phyloP scores from a whole-genome alignment of 2,329 filamentous ascomycete species.

The Septoria petroselini region DNA sequence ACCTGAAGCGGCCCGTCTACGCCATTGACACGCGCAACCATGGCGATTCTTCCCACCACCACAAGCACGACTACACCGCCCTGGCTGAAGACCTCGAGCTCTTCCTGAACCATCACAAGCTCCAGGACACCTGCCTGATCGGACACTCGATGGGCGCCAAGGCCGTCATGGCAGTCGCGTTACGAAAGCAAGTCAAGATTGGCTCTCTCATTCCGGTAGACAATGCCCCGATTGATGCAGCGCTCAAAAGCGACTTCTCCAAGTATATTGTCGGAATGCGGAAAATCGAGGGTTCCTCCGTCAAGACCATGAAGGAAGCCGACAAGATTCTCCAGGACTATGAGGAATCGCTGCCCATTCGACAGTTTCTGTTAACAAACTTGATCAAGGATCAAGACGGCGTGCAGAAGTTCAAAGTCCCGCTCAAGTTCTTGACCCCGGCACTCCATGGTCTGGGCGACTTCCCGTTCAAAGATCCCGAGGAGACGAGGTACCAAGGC shows the following conservation, averaged over 20 bases:
- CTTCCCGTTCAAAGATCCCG: slow-evolving; percentile 78
- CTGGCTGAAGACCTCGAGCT: slow-evolving; percentile 80
- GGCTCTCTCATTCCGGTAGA: slow-evolving; percentile 77
- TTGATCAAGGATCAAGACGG: slow-evolving; percentile 59
- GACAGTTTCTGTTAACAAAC: slow-evolving; percentile 91
- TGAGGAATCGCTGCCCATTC: slow-evolving; percentile 70
- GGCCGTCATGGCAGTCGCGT: slow-evolving; percentile 80
- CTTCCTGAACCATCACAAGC: slow-evolving; percentile 69
- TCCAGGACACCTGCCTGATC: slow-evolving; percentile 73
- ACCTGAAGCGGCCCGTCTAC: slow-evolving; percentile 77
- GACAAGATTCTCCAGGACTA: slow-evolving; percentile 73
- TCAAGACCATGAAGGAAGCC: slow-evolving; percentile 71
- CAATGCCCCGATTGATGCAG: slow-evolving; percentile 83
- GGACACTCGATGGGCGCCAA: slow-evolving; percentile 98
- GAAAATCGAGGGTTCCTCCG: slow-evolving; percentile 65
- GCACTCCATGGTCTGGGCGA: slow-evolving; percentile 75
- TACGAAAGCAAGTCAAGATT: slow-evolving; percentile 65
- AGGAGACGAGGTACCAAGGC: slow-evolving; percentile 66
- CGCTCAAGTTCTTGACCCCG: slow-evolving; percentile 65
- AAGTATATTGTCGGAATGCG: slow-evolving; percentile 83
- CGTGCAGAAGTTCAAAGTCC: slow-evolving; percentile 72
- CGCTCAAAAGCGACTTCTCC: slow-evolving; percentile 69
- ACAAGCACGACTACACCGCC: slow-evolving; percentile 71
- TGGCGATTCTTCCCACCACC: slow-evolving; percentile 78
- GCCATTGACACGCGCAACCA: slow-evolving; percentile 89